Base-by-base conservation (phyloP, 2,329 filamentous ascomycete genomes). In the Lachnellula hyalina region DNA sequence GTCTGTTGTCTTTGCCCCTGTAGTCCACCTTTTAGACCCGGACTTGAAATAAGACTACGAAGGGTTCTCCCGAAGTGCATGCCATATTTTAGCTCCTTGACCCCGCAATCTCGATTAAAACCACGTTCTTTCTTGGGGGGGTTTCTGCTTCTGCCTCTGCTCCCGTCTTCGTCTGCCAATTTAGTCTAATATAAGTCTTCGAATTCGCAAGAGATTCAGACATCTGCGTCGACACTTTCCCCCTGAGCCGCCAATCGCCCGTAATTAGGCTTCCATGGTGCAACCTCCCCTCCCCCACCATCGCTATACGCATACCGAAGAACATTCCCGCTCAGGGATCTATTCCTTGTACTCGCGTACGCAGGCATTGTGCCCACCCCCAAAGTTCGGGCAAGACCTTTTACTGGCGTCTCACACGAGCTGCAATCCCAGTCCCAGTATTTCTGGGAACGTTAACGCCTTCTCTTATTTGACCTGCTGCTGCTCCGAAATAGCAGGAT, bases 371-470 rank as follows among this genome's bases (percentile, higher is more conserved):
- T 19, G 11, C 15, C 47, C 35, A 38, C 25, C 54, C 46, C 48
- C 35, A 41, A 50, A 32, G 46, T 19, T 17, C 34, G 17, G 11
- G 38, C 40, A 19, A 49, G 42, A 15, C 17, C 25, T 56, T 34
- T 38, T 42, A 56, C 53, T 56, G 54, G 54, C 35, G 49, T 45
- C 19, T 49, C 38, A 49, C 54, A 56, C 54, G 54, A 56, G 49
- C 28, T 56, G 38, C 47, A 32, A 41, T 32, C 38, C 45, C 15
- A 25, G 14, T 19, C 32, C 45, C 15, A 25, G 14, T 19, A 21
- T 23, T 35, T 35, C 23, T 32, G 34, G 35, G 17, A 44, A 36
- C 14, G 15, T 7, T 46, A 23, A 28, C 46, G 25, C 14, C 28
- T 9, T 32, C 28, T 47, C 45, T 38, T 44, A 44, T 45, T 47